Percentiles rank a stretch among this genome's conserved stretches.
Conservation (phyloP, 805 yeast species). For the Suhomyces tanzawaensis region DNA sequence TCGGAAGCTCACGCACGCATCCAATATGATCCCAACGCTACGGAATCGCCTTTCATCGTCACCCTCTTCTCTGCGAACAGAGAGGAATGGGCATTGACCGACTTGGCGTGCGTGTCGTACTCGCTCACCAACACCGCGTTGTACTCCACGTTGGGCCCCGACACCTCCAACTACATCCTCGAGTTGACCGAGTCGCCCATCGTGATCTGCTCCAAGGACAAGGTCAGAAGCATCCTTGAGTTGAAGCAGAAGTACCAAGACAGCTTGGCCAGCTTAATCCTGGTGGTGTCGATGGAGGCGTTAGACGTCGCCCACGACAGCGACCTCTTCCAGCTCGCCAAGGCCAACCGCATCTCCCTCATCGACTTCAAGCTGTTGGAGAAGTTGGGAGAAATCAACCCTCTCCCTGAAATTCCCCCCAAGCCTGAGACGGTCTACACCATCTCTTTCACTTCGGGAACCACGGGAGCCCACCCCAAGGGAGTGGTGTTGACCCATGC, state of each 20-base stretch:
- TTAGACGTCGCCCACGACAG: slow-evolving; percentile 11
- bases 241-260: slow-evolving; percentile 25
- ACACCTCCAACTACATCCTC: slow-evolving; percentile 62
- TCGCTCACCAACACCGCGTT: slow-evolving; percentile 24
- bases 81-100: slow-evolving; percentile 68
- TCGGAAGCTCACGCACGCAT: slow-evolving; percentile 25
- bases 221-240: slow-evolving; percentile 24
- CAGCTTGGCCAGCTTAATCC: slow-evolving; percentile 28
- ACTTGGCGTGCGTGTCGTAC: slow-evolving; percentile 63
- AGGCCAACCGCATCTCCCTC: slow-evolving; percentile 21
- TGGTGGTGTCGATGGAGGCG: slow-evolving; percentile 38
- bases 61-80: slow-evolving; percentile 57
- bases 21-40: slow-evolving; percentile 11
- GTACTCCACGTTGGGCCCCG: slow-evolving; percentile 43
- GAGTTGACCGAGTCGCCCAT: slow-evolving; percentile 59
- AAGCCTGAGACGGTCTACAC: slow-evolving; percentile 35
- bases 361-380: slow-evolving; percentile 24
- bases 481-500: slow-evolving; percentile 56
- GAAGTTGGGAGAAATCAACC: slow-evolving; percentile 39
- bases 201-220: slow-evolving; percentile 35
- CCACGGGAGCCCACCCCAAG: slow-evolving; percentile 73
- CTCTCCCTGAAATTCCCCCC: slow-evolving; percentile 26
- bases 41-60: slow-evolving; percentile 45
- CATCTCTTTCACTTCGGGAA: slow-evolving; percentile 51
- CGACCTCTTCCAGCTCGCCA: slow-evolving; percentile 14